A percentile compares a stretch with the other conserved stretches of the same genome.
Evolutionary conservation across 2,329 filamentous ascomycete species (phyloP).

Genomic region (Verticillium albo-atrum): DNA sequence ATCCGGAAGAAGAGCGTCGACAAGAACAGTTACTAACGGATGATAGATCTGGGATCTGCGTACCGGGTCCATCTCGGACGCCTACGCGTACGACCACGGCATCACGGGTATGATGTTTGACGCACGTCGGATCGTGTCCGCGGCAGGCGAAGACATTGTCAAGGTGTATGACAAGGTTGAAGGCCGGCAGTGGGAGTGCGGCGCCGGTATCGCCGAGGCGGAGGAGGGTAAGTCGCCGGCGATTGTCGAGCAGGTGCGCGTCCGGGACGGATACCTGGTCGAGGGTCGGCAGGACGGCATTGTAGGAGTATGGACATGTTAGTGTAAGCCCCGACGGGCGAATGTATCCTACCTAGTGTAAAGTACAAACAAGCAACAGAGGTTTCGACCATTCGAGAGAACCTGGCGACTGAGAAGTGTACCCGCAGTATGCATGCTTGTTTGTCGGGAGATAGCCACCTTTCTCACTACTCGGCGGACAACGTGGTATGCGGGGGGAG

Average conservation of each 20-base stretch:
- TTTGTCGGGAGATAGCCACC: too few species aligned
- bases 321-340: conserved; percentile 6
- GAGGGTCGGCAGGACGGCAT: conserved; percentile 85
- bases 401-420: too few species aligned
- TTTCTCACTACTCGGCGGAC: too few species aligned
- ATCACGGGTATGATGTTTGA: conserved; percentile 99
- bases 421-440: too few species aligned
- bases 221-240: conserved; percentile 61
- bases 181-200: conserved; percentile 93
- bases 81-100: conserved; percentile 89
- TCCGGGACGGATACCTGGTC: conserved; percentile 90
- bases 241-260: conserved; percentile 78
- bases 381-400: neutral
- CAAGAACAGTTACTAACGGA: conserved; percentile 14
- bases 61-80: conserved; percentile 91
- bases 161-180: conserved; percentile 99
- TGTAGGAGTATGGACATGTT: conserved; percentile 86
- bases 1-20: neutral
- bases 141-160: conserved; percentile 86
- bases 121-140: conserved; percentile 78
- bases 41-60: conserved; percentile 94
- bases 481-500: too few species aligned
- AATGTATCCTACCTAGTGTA: neutral
- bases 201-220: conserved; percentile 69
- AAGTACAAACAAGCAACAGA: neutral